These are phyloP conservation scores for Grigorovia transvaalensis DNA, from an alignment of 805 yeast genomes.

Conservation along the genomic window DNA sequence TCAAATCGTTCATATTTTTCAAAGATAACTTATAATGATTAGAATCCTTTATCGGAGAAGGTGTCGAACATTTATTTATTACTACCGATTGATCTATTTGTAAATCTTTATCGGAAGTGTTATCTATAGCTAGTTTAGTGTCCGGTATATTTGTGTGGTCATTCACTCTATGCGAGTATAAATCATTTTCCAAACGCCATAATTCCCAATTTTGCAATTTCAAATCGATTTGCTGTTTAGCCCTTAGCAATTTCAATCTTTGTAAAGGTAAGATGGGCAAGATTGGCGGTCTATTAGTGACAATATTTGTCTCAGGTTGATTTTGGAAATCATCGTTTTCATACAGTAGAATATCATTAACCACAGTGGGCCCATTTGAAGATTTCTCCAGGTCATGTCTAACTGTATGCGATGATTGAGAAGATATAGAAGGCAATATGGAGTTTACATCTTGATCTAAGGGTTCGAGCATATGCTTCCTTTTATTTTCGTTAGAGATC, in stretches of 20 bases:
- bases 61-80: conserved; percentile 14
- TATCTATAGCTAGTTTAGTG: background rate
- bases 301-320: background rate
- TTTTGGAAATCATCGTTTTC: background rate
- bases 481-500: background rate
- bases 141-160: background rate
- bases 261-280: conserved; percentile 26
- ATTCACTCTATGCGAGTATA: background rate
- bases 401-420: too few relatives aligned
- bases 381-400: too few relatives aligned
- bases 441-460: background rate
- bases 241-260: conserved; percentile 20
- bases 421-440: background rate
- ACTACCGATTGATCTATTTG: conserved; percentile 2
- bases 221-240: conserved; percentile 14
- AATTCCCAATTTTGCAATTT: conserved; percentile 4
- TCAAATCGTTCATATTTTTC: background rate
- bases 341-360: background rate
- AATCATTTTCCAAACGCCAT: background rate
- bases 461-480: background rate
- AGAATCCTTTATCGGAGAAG: conserved; percentile 15
- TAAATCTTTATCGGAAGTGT: background rate
- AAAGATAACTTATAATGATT: background rate
- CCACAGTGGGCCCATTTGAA: background rate
- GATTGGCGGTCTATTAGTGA: conserved; percentile 20